Evolutionary conservation across 1,284 basidiomycete genomes (phyloP).

Genomic region (Boletus nobilissimus): DNA sequence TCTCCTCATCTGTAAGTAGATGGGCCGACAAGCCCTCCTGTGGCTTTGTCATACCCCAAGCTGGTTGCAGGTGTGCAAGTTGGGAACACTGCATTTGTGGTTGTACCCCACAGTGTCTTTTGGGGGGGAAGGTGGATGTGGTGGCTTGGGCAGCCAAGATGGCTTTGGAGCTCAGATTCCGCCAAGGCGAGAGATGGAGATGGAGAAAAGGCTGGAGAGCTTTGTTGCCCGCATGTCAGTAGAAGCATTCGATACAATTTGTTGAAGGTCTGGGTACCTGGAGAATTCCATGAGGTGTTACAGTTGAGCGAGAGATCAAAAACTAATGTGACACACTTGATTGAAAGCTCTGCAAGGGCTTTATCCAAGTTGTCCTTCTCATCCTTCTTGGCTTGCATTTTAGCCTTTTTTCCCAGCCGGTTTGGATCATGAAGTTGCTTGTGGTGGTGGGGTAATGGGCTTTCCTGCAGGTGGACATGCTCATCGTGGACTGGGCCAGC

Average conservation of each 20-base stretch:
- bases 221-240: slow-evolving; percentile 36
- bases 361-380: slow-evolving; percentile 85
- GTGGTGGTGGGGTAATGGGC: slow-evolving; percentile 23
- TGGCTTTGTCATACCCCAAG: slow-evolving; percentile 70
- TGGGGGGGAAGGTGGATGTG: slow-evolving; percentile 43
- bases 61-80: slow-evolving; percentile 68
- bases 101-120: slow-evolving; percentile 44
- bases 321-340: slow-evolving; percentile 62
- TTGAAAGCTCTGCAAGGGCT: slow-evolving; percentile 82
- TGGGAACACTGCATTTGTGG: slow-evolving; percentile 61
- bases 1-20: slow-evolving; percentile 65
- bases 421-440: slow-evolving; percentile 24
- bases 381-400: slow-evolving; percentile 65
- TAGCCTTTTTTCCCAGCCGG: slow-evolving; percentile 66
- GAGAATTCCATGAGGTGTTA: slow-evolving; percentile 19
- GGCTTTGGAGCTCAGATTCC: slow-evolving; percentile 88
- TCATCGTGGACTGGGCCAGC: slow-evolving; percentile 28
- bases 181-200: slow-evolving; percentile 83
- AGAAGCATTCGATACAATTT: slow-evolving; percentile 40
- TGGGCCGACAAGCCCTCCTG: slow-evolving; percentile 78
- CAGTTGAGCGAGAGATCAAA: not conserved
- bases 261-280: slow-evolving; percentile 68
- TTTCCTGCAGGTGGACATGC: slow-evolving; percentile 27
- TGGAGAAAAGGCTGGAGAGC: slow-evolving; percentile 71
- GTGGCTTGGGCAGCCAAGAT: slow-evolving; percentile 66